Evolutionary conservation across 148 eudicot species (phyloP), one percentile per base, ranked within the genome.

Genomic region (Rhododendron mucronatum): DNA sequence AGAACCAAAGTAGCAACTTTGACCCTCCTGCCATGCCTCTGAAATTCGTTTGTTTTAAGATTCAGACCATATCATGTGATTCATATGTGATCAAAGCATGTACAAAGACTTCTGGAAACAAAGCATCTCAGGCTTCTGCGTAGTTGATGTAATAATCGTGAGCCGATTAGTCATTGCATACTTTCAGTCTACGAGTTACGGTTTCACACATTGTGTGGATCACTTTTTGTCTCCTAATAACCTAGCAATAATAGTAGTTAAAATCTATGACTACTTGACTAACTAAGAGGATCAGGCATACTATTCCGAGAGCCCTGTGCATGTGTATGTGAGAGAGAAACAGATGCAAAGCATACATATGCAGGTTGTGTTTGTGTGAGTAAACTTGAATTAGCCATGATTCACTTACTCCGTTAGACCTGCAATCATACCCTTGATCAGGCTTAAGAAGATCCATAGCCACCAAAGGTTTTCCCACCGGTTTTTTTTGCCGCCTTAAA

Each of bases 341-440:
- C 26, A 63, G 4, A 59, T 5, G 23, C 16, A 55, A 18, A 55
- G 61, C 5, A 55, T 15, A 55, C 21, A 16, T 3, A 16, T 55
- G 23, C 23, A 57, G 23, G 63, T 18, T 57, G 63, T 8, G 15
- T 59, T 51, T 81, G 16, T 10, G 47, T 39, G 47, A 33, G 33
- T 13, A 74, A 5, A 76, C 16, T 30, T 15, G 55, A 18, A 14
- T 44, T 13, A 20, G 23, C 1, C 4, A 0, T n/a, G 13, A 78
- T 21, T 30, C 67, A 78, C 83, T 85, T 85, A 85, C 87, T 0
- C 59, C 28, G 44, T 1, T 23, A 63, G 83, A 61, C 59, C 76
- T 77, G 14, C 23, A n/a, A 37, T 44, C 5, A 16, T 33, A 35
- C 44, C 61, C 61, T 15, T 15, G 59, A 59, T 20, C 55, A 26